Evolutionary conservation across 2,329 filamentous ascomycete species (phyloP), one percentile per base, ranked within the genome.

Genomic region (Sporothrix brunneoviolacea): DNA sequence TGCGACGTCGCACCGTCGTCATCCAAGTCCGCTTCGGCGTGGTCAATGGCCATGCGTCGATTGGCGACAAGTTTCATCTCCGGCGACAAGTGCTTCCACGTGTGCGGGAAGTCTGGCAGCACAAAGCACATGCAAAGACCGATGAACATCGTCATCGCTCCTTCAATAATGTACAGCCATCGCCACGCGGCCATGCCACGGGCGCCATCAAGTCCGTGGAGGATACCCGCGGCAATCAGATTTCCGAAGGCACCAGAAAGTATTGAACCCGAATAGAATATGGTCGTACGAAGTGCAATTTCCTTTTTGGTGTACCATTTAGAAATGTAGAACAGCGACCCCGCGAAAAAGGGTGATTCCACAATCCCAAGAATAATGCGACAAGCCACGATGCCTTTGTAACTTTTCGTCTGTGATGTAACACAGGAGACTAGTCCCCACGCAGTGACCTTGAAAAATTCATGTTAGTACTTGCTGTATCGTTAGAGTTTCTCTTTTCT

Each of bases 281-380:
- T 59, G 0, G 59, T 57, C 3, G 63, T 54, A 0, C 63, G 57
- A 0, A 61, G 51, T 0, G 57, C 61, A 9, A 65, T 27, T n/a
- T 65, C 62, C 19, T 64, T 61, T 2, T 59, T 58, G 5, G 62
- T 65, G 53, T 64, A 65, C 57, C 62, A 65, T 12, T 60, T 62
- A 10, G 59, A 61, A 0, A 65, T 41, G 18, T 62, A 59, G 15
- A 62, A 57, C 0, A 60, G 57, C 21, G 62, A 54, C 3, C 60
- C 57, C 2, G 62, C 61, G n/a, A 64, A 65, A 24, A 64, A 56
- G 15, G 60, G 61, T 2, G 61, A 61, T 43, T 65, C 63, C 9
- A 59, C 59, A 2, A 4, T 60, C 35, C 67, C 67, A 8, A 71
- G 61, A 40, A 69, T 58, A 45, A 66, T 63, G 5, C 68, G 60